phyloP scores from a whole-genome alignment of 345 rosid species.

The Populus deltoides region DNA sequence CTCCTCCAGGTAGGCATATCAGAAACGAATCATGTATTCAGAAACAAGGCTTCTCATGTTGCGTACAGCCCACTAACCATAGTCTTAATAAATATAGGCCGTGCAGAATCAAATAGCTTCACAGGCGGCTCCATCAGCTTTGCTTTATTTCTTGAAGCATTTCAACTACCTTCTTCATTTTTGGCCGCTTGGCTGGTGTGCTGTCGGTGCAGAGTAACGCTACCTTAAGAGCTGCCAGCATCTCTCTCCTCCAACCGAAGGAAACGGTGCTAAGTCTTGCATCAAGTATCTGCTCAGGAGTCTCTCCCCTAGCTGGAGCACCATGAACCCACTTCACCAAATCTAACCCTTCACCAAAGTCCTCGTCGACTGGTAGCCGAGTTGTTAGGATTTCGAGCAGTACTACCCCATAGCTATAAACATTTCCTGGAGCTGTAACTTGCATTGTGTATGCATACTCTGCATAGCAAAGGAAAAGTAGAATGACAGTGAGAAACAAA shows the following conservation, averaged over 20 bases:
- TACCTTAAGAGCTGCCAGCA: slow-evolving; percentile 74
- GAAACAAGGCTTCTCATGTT: background rate
- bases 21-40: background rate
- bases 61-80: slow-evolving; percentile 4
- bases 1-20: background rate
- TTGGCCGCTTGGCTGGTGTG: slow-evolving; percentile 35
- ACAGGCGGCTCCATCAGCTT: slow-evolving; percentile 28
- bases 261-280: slow-evolving; percentile 45
- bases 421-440: slow-evolving; percentile 40
- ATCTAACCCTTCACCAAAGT: slow-evolving; percentile 46
- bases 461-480: background rate
- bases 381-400: slow-evolving; percentile 35
- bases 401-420: slow-evolving; percentile 36
- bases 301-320: slow-evolving; percentile 35
- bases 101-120: background rate
- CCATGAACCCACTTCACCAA: slow-evolving; percentile 41
- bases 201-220: slow-evolving; percentile 33
- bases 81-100: background rate
- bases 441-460: slow-evolving; percentile 41
- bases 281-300: slow-evolving; percentile 40
- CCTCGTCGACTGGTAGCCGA: slow-evolving; percentile 55
- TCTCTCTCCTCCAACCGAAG: slow-evolving; percentile 89
- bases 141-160: slow-evolving; percentile 59
- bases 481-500: background rate
- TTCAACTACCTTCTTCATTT: slow-evolving; percentile 37